Percentiles rank a stretch among this genome's conserved stretches.
Evolutionary conservation across 225 moss, liverwort and hornwort species (phyloP).

Genomic region (Marchantia polymorpha): DNA sequence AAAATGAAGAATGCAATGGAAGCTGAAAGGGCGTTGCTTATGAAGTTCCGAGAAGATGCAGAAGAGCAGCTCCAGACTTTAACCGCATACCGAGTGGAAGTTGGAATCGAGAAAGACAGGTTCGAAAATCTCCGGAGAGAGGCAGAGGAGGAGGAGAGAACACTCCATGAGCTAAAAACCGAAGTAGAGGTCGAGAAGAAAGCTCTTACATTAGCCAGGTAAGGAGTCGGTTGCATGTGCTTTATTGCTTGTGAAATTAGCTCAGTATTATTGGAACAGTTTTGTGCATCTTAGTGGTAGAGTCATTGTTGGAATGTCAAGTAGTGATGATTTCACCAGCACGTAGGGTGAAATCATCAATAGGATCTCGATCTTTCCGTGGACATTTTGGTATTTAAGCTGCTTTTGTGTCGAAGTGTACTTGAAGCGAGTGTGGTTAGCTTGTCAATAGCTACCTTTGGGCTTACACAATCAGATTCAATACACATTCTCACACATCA

Average conservation of each 20-base stretch:
- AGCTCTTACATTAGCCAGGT: conserved; percentile 85
- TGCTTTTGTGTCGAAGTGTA: no score
- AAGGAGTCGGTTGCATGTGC: not conserved
- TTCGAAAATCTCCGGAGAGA: conserved; percentile 50
- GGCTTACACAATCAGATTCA: no score
- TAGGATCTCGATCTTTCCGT: no score
- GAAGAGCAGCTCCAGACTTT: conserved; percentile 77
- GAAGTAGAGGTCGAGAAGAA: conserved; percentile 82
- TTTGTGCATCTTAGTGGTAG: not conserved
- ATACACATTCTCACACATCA: no score
- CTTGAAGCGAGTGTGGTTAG: no score
- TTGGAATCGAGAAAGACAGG: conserved; percentile 69
- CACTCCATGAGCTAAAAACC: conserved; percentile 43
- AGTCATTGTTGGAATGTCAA: not conserved
- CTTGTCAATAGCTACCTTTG: no score
- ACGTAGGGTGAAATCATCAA: not conserved
- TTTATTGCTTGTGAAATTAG: no score
- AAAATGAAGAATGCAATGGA: conserved; percentile 56
- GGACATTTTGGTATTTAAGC: no score
- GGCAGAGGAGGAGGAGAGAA: conserved; percentile 61
- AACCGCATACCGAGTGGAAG: conserved; percentile 60
- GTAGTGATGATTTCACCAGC: not conserved
- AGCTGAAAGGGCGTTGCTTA: conserved; percentile 61
- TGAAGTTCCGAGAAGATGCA: conserved; percentile 58
- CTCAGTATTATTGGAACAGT: not conserved